Evolutionary conservation across 805 yeast genomes (phyloP).

Genomic region (Candida berthetii): DNA sequence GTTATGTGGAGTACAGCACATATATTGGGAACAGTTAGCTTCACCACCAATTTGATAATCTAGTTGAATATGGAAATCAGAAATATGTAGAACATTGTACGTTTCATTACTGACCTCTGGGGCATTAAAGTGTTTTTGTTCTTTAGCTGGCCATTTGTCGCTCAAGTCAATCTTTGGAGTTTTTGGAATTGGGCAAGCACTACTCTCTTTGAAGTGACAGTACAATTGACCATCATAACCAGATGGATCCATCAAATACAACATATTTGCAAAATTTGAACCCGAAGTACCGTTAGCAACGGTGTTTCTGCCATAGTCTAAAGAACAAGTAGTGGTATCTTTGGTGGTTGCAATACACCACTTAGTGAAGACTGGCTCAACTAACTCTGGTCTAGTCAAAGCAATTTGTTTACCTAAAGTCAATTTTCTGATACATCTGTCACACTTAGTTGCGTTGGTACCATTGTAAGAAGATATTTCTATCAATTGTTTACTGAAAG

Average conservation of each 20-base stretch:
- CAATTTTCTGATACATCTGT: conserved; percentile 28
- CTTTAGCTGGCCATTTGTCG: conserved; percentile 39
- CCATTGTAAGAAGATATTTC: conserved; percentile 5
- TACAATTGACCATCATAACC: conserved; percentile 54
- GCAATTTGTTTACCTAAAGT: conserved; percentile 31
- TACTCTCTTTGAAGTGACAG: conserved; percentile 45
- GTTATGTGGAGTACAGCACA: conserved; percentile 58
- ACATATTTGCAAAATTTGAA: conserved; percentile 43
- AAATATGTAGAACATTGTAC: conserved; percentile 58
- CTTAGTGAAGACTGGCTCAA: conserved; percentile 31
- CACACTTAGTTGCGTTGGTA: conserved; percentile 19
- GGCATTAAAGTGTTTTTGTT: conserved; percentile 33
- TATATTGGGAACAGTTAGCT: conserved; percentile 45
- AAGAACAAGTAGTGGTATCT: conserved; percentile 20
- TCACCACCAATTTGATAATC: conserved; percentile 50
- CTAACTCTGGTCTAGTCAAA: conserved; percentile 31
- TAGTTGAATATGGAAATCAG: conserved; percentile 60
- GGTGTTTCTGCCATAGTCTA: conserved; percentile 30
- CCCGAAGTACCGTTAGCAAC: conserved; percentile 30
- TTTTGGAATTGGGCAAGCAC: conserved; percentile 47
- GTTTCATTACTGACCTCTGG: conserved; percentile 37
- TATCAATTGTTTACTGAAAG: neutral
- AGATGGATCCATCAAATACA: conserved; percentile 44
- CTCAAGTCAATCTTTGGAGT: conserved; percentile 42
- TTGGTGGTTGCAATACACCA: conserved; percentile 36